Evolutionary conservation across 768 basidiomycete species (phyloP), one percentile per base, ranked within the genome.

Genomic region (Lyophyllum decastes): DNA sequence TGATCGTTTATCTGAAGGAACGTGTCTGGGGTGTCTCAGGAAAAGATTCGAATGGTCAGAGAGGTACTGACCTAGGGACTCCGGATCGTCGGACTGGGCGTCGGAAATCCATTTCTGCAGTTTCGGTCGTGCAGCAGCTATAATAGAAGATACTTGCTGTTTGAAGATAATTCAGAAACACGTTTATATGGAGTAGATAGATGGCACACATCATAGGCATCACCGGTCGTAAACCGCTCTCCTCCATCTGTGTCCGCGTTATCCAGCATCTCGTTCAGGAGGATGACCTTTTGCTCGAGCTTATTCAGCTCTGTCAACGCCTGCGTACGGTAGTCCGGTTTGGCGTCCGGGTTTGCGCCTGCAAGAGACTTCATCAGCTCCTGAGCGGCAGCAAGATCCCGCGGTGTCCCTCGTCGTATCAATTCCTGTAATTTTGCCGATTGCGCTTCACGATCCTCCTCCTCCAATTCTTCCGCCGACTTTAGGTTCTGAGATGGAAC

Each of bases 51-150:
- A 10, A 30, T n/a, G 33, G n/a, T 43, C 19, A 48, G 27, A 27
- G 14, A 43, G 25, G 24, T 7, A 73, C 83, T 58, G 66, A 95
- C 94, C 91, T 63, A 98, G 83, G 30, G 93, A 91, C 62, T 95
- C 94, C 2, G 93, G 85, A 72, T 95, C 94, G 40, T 94, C 89
- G 2, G 86, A 80, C 65, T 94, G 90, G 17, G 94, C 94, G 64
- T 98, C 94, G 10, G 90, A 92, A 57, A 98, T 92, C 96, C 97
- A 98, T 67, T 94, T 96, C 73, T 99, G 97, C 45, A 98, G 83
- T 76, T 91, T 98, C 0, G 97, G 97, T 47, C 95, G 83, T 2
- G 95, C 95, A 45, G 82, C 82, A 26, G 77, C 79, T 14, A 97
- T 83, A 38, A 96, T 87, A 0, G 84, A 75, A 0, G 96, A 90